Base-by-base conservation (phyloP, 192 early-diverging fungal genomes). In the Podila clonocystis region DNA sequence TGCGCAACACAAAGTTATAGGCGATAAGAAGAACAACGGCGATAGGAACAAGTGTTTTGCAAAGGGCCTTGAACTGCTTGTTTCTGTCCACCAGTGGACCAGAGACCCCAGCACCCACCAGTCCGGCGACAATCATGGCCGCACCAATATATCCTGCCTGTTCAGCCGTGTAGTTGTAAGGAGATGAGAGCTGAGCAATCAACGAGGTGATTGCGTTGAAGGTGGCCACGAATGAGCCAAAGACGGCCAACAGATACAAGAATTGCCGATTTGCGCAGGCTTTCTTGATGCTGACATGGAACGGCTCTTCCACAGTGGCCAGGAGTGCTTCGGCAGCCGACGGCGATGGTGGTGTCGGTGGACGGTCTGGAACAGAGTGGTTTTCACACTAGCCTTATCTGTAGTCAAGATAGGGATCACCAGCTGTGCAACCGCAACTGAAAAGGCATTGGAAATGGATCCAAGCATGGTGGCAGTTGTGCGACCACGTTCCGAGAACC, bases 81-180 rank as follows among this genome's bases (percentile, higher is more conserved):
- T 86, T 88, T 13, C 72, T 64, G 69, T 92, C 91, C 55, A 91
- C 76, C 24, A 89, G 66, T 9, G 82, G 72, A 4, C 85, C 85
- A 20, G 87, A 78, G 28, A 84, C 57, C 12, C 84, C 74, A 9
- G 90, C 87, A 31, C 88, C 84, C 4, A 92, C 76, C 17, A 92
- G 63, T 36, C 91, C 91, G 57, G 83, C 85, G n/a, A 87, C 76
- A 66, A 92, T 82, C 70, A 86, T 86, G 20, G 84, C 82, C 0
- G 85, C 85, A 15, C 87, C 91, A 69, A 89, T 74, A 31, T 82
- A 87, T 6, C 91, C 90, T 8, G 83, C 84, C 38, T 87, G 85
- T n/a, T 84, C 75, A 12, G 80, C 61, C 11, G 57, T 38, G 49
- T 87, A 84, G 22, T 83, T 85, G 67, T 82, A 89, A 4, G 87